A percentile compares a stretch with the other conserved stretches of the same genome.
Conservation (phyloP, 1,284 basidiomycete genomes). For the Moesziomyces sp. region DNA sequence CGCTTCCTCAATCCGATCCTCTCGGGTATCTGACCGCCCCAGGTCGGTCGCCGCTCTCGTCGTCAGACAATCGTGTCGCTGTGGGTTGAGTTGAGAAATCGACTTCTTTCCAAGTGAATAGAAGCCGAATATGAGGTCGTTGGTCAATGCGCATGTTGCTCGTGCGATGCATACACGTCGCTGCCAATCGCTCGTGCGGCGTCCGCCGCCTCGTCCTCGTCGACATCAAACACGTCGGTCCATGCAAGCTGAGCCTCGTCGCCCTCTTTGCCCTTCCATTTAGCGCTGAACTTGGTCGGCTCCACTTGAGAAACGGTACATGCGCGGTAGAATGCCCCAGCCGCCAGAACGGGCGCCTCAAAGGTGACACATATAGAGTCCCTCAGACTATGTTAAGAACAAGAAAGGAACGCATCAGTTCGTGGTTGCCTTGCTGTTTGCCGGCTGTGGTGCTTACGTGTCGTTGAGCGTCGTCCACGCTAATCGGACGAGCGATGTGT, state of each 20-base stretch:
- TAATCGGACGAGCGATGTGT: slow-evolving; percentile 41
- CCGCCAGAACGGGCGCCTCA: slow-evolving; percentile 62
- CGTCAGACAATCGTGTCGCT: too few species aligned
- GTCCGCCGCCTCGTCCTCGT: slow-evolving; percentile 53
- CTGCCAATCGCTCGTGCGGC: slow-evolving; percentile 48
- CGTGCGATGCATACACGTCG: slow-evolving; percentile 56
- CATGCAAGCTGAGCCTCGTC: slow-evolving; percentile 35
- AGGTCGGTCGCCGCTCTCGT: too few species aligned
- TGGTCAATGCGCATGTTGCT: slow-evolving; percentile 16
- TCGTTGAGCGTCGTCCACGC: slow-evolving; percentile 61
- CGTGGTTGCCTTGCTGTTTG: not conserved
- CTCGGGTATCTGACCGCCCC: too few species aligned
- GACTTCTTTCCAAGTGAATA: too few species aligned
- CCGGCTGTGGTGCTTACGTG: slow-evolving; percentile 15
- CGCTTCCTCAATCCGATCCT: too few species aligned
- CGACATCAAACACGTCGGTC: slow-evolving; percentile 61
- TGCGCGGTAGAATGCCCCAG: slow-evolving; percentile 60
- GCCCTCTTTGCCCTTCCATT: slow-evolving; percentile 22
- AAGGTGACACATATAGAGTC: slow-evolving; percentile 58
- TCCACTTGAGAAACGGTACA: slow-evolving; percentile 42
- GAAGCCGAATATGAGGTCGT: too few species aligned
- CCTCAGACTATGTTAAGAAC: slow-evolving; percentile 25
- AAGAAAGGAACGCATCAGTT: not conserved
- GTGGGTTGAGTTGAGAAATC: too few species aligned
- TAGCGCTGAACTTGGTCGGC: slow-evolving; percentile 35